A percentile compares a stretch with the other conserved stretches of the same genome.
Evolutionary conservation across 768 basidiomycete genomes (phyloP).

Genomic region (Pulveroboletus ravenelii): DNA sequence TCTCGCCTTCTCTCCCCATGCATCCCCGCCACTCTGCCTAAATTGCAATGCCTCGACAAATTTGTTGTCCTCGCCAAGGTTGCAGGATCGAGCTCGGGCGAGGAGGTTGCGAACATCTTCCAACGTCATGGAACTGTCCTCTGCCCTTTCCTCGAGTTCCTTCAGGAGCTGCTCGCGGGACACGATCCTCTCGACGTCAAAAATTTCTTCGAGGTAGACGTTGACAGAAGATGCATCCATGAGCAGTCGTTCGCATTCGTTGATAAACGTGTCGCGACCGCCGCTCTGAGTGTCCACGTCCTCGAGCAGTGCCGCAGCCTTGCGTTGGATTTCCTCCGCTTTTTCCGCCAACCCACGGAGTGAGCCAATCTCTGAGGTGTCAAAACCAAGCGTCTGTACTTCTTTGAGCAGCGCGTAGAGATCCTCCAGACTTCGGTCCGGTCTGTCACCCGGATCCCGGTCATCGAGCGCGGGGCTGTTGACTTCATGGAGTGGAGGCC

Average conservation of each 20-base stretch:
- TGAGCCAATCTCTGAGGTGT: conserved; percentile 65
- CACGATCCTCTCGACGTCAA: conserved; percentile 75
- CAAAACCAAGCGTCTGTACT: conserved; percentile 78
- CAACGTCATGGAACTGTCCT: conserved; percentile 61
- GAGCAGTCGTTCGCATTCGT: conserved; percentile 68
- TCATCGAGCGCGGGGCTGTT: conserved; percentile 31
- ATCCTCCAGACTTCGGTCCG: conserved; percentile 67
- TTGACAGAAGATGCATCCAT: conserved; percentile 71
- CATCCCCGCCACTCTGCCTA: conserved; percentile 61
- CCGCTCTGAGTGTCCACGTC: conserved; percentile 34
- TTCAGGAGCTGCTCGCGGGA: conserved; percentile 71
- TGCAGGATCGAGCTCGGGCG: conserved; percentile 63
- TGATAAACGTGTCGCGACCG: conserved; percentile 53
- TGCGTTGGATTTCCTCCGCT: conserved; percentile 59
- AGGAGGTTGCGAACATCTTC: conserved; percentile 75
- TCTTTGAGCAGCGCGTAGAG: conserved; percentile 65
- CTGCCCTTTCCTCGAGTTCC: conserved; percentile 70
- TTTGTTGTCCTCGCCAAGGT: conserved; percentile 59
- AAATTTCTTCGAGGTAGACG: conserved; percentile 76
- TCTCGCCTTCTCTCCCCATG: conserved; percentile 74
- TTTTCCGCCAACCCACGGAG: conserved; percentile 53
- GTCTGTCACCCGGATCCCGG: conserved; percentile 59
- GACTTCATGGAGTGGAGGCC: conserved; percentile 42
- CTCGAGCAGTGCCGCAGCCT: conserved; percentile 50
- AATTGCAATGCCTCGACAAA: conserved; percentile 59